Evolutionary conservation across 768 basidiomycete species (phyloP), one percentile per base, ranked within the genome.

Genomic region (Russula dissimulans): DNA sequence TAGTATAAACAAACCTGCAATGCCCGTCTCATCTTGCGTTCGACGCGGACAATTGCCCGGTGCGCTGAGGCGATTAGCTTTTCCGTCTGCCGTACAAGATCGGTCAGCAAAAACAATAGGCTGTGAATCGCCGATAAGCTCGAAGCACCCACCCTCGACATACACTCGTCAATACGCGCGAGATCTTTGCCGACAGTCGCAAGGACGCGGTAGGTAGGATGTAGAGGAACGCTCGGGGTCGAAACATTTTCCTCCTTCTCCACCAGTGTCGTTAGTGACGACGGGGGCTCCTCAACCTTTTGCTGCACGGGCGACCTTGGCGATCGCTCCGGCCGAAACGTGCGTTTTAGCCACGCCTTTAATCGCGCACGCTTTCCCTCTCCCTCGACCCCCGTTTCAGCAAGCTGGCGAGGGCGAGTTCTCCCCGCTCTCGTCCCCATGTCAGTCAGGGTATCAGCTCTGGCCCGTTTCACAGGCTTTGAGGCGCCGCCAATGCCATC

Each of bases 281-380:
- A 60, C 36, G 61, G 44, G n/a, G 46, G 51, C 31, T 42, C 61
- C 65, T 42, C 36, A 38, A 39, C 34, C 26, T 36, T 53, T 45
- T 12, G 34, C 34, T 36, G 49, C 56, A 59, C 15, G 7, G 58
- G 56, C 14, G 56, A 53, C 14, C 63, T 56, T 26, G 62, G 63
- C 43, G 48, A 41, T 34, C 63, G 49, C 41, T 49, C 48, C 44
- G 45, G 68, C 8, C 72, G 65, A 32, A 86, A 74, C 62, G 85
- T 85, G 63, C 79, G 81, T 71, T 78, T 82, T 67, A 84, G 71
- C 86, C 86, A 87, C 5, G 79, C 76, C 64, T 81, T 85, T 47
- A 87, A 68, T 63, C 76, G 81, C 48, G 79, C 76, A 5, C 79
- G 72, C 14, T 78, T 76, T 15, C 73, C 68, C 18, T 68, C 69